phyloP scores from a whole-genome alignment of 768 basidiomycete species.

The Boletus eberwhitei region DNA sequence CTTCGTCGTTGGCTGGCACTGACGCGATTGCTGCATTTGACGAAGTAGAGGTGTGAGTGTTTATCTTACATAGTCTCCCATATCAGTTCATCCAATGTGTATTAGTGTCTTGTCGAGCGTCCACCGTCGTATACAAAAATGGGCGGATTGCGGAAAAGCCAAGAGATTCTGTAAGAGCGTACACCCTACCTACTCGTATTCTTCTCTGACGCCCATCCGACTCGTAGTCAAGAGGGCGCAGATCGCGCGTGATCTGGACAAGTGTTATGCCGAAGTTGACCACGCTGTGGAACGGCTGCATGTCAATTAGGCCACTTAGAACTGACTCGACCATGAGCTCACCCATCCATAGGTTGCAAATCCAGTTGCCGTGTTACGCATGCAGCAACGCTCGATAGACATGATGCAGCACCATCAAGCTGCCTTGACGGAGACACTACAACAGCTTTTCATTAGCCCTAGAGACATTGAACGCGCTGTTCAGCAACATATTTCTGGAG shows the following conservation, averaged over 20 bases:
- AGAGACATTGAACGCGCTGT: conserved; percentile 37
- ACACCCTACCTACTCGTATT: background rate
- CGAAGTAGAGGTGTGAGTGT: conserved; percentile 42
- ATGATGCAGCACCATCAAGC: conserved; percentile 29
- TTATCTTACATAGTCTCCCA: background rate
- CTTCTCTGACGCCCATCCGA: conserved; percentile 2
- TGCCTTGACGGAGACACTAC: conserved; percentile 38
- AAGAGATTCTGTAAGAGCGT: conserved; percentile 37
- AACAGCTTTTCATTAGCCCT: conserved; percentile 37
- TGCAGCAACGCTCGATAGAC: conserved; percentile 29
- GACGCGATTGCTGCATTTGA: conserved; percentile 40
- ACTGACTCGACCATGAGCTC: background rate
- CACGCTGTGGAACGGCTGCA: conserved; percentile 42
- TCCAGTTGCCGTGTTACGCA: conserved; percentile 24
- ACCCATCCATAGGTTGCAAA: conserved; percentile 18
- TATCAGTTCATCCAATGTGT: background rate
- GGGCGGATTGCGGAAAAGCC: conserved; percentile 38
- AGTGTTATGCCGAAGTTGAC: conserved; percentile 42
- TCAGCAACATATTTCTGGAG: conserved; percentile 39
- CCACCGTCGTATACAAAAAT: conserved; percentile 36
- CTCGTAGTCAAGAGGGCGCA: conserved; percentile 42
- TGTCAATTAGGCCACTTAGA: conserved; percentile 25
- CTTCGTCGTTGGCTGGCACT: conserved; percentile 37
- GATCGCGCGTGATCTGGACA: conserved; percentile 45
- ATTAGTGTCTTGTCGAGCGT: conserved; percentile 43